Evolutionary conservation across 352 stramenopile species (phyloP).

Genomic region (Phytopythium mirpurense): DNA sequence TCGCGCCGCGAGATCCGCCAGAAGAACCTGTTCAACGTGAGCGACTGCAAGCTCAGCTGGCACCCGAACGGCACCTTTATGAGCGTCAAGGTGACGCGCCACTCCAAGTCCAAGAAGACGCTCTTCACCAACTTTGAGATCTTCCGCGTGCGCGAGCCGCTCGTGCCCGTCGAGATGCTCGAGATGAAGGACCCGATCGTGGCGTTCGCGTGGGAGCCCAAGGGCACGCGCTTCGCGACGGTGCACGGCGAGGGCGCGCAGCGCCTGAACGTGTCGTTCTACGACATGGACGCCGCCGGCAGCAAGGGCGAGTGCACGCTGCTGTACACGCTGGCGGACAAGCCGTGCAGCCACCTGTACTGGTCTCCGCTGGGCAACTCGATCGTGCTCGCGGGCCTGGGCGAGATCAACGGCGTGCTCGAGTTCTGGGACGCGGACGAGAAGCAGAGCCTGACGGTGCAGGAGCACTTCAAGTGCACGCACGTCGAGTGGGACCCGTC

Average conservation of each 20-base stretch:
- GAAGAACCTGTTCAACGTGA: conserved; percentile 99
- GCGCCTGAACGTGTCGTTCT: conserved; percentile 95
- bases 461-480: conserved; percentile 98
- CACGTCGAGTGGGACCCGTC: conserved; percentile 98
- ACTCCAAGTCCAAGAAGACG: conserved; percentile 96
- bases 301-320: conserved; percentile 88
- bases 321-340: conserved; percentile 93
- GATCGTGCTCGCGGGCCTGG: conserved; percentile 93
- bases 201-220: conserved; percentile 96
- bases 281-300: conserved; percentile 87
- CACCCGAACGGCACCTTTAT: conserved; percentile 95
- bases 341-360: conserved; percentile 95
- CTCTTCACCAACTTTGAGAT: conserved; percentile 99
- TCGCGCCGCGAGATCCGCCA: conserved; percentile 93
- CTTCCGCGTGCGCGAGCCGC: conserved; percentile 93
- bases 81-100: conserved; percentile 85
- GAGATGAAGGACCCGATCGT: conserved; percentile 96
- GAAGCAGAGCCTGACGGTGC: conserved; percentile 91
- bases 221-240: conserved; percentile 94
- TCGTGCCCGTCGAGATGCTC: conserved; percentile 97
- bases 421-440: conserved; percentile 98
- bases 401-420: conserved; percentile 93
- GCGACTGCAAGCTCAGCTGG: conserved; percentile 93
- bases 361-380: conserved; percentile 94
- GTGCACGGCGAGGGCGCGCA: conserved; percentile 94